These are phyloP conservation scores for Eimeria acervulina DNA, from an alignment of 169 alveolate species.

Conservation along the genomic window DNA sequence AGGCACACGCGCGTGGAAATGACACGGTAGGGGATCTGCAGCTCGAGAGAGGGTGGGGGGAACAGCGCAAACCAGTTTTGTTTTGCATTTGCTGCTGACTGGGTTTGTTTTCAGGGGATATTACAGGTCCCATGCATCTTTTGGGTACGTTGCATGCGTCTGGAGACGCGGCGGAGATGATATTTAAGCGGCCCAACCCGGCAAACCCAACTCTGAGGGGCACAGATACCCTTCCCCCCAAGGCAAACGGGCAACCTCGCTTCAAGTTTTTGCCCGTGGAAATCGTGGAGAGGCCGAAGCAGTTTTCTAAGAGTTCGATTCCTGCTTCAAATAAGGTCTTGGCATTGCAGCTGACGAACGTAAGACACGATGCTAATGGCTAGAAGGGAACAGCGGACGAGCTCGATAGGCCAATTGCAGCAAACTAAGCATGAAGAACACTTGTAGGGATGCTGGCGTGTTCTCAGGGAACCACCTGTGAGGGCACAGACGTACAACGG, in stretches of 20 bases:
- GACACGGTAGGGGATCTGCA: neutral
- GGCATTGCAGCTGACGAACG: constrained; percentile 75
- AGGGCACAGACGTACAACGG: constrained; percentile 76
- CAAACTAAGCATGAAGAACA: neutral
- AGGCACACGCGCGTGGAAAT: neutral
- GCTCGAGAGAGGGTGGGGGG: neutral
- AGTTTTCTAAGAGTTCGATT: constrained; percentile 4
- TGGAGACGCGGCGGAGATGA: constrained; percentile 59
- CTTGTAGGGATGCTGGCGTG: neutral
- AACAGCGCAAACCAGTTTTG: neutral
- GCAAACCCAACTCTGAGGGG: constrained; percentile 56
- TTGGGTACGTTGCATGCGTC: constrained; percentile 73
- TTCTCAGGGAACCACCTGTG: constrained; percentile 79
- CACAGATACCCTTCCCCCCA: constrained; percentile 52
- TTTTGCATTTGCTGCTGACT: neutral
- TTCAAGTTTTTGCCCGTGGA: constrained; percentile 77
- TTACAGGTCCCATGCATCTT: constrained; percentile 71
- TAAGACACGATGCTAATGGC: constrained; percentile 24
- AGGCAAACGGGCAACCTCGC: constrained; percentile 41
- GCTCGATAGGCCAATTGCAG: neutral
- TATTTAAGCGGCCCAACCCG: constrained; percentile 38
- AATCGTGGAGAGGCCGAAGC: constrained; percentile 49
- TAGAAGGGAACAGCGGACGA: neutral
- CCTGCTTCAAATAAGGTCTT: constrained; percentile 58
- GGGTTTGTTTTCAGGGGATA: constrained; percentile 45